A percentile compares a stretch with the other conserved stretches of the same genome.
These are phyloP conservation scores for Xylariomycetidae sp. DNA, from an alignment of 2,329 filamentous ascomycete species.

Conservation along the genomic window DNA sequence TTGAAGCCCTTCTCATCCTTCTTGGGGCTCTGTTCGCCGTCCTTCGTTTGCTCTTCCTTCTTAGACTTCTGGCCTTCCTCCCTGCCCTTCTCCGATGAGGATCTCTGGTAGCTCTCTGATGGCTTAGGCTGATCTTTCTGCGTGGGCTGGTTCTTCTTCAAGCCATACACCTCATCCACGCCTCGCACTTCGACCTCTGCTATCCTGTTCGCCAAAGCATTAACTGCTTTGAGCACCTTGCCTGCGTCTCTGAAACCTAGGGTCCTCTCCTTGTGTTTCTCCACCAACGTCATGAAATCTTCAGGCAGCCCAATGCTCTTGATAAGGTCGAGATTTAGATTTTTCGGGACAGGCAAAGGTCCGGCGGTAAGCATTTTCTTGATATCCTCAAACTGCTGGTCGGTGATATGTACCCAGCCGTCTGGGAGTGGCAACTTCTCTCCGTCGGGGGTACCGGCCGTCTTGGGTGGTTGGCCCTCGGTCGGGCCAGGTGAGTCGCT, in stretches of 20 bases:
- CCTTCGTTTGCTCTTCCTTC: conserved; percentile 17
- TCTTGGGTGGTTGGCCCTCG: conserved; percentile 12
- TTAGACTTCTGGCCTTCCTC: conserved; percentile 19
- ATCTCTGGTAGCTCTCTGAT: conserved; percentile 10
- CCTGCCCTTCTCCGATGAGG: conserved; percentile 8
- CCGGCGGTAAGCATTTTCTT: not conserved
- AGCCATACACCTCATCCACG: no score
- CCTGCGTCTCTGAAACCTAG: conserved; percentile 8
- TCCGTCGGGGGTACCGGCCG: conserved; percentile 8
- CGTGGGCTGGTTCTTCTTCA: conserved; percentile 1
- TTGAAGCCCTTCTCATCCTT: conserved; percentile 18
- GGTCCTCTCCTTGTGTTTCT: conserved; percentile 6
- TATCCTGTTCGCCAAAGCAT: conserved; percentile 9
- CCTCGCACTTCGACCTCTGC: conserved; percentile 7
- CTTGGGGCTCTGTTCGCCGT: conserved; percentile 11
- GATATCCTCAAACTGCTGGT: conserved; percentile 13
- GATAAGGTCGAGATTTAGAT: conserved; percentile 6
- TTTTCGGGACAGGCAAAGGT: not conserved
- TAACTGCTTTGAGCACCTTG: conserved; percentile 13
- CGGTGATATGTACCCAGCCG: conserved; percentile 24
- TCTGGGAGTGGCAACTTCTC: conserved; percentile 18
- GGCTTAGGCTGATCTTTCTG: conserved; percentile 1
- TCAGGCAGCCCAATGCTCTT: conserved; percentile 15
- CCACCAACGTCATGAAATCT: conserved; percentile 11
- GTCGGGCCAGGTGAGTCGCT: conserved; percentile 24